Evolutionary conservation across 495 filamentous ascomycete genomes (phyloP), one percentile per base, ranked within the genome.

Genomic region (Lophiostoma macrostomum): DNA sequence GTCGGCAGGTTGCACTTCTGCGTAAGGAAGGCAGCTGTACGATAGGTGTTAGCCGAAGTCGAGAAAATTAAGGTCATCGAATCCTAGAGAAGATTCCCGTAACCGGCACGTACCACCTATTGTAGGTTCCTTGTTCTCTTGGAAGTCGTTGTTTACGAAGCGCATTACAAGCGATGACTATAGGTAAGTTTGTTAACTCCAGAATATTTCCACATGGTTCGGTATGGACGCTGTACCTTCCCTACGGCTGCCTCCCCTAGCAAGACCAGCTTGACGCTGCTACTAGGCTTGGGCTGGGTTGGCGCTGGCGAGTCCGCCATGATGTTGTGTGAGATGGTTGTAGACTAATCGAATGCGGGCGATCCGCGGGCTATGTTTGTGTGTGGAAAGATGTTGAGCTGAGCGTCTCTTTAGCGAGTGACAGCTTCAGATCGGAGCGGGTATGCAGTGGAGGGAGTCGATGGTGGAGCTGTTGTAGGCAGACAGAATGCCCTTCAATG

Each of bases 91-190:
- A 4, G 50, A n/a, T n/a, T n/a, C n/a, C n/a, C n/a, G n/a, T n/a
- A 46, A 47, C 55, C 48, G 49, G 19, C 31, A 69, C 82, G 65
- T 81, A 95, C 91, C 91, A 76, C 93, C 93, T 76, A 98, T 98
- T 45, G 93, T 98, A 36, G 93, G 93, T 68, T 98, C 93, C 76
- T 98, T 98, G 71, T 98, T 98, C 73, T 97, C 94, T 76, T 98
- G 93, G 65, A 97, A 98, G 74, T 97, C 93, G 74, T 98, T 91
- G 80, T 97, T 98, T 67, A 98, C 93, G 69, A 98, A 98, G 64
- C 93, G 89, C 61, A 98, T 81, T 47, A 98, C 93, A 42, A 98
- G 85, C 32, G 93, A 98, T 31, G 94, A 97, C 93, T 98, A 31
- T 27, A 31, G 57, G 34, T 68, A 52, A 70, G 68, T 56, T 47